Base-by-base conservation (phyloP, 208 protist species). In the Leishmania major region DNA sequence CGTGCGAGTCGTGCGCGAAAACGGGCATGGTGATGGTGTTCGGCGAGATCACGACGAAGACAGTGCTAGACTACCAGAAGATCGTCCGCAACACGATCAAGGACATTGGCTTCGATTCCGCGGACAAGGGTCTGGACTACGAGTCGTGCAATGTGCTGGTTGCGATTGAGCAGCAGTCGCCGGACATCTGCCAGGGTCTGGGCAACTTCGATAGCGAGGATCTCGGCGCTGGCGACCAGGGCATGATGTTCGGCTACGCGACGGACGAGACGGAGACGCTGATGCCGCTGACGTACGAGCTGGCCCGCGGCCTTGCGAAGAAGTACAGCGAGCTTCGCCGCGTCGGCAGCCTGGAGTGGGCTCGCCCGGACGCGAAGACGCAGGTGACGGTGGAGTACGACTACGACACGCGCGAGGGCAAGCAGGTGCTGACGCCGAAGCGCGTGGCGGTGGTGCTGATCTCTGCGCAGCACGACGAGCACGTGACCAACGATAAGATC, bases 191-290 rank as follows among this genome's bases (percentile, higher is more conserved):
- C 72, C 93, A 99, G 83, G 97, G 97, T 84, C 99, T 99, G 71
- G 98, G 99, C 90, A 89, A 99, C 71, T 96, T 98, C 81, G 81
- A 93, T 47, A 90, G 94, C 59, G 97, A 99, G 85, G 94, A 99
- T 80, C 90, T 99, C 79, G 99, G 99, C 79, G 99, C 99, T 78
- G 99, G 99, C 83, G 99, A 99, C 87, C 99, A 99, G 92, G 99
- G 99, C 75, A 96, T 99, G 92, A 99, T 99, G 99, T 99, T 99
- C 87, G 99, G 99, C 73, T 99, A 99, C 89, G 99, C 99, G 59
- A 99, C 99, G 60, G 96, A 99, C 90, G 99, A 99, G 95, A 99
- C 99, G 69, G 89, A 93, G 82, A 97, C 99, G 84, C 80, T 99
- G 37, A 99, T 99, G 98, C 99, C 99, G 70, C 87, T 99, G 66